Conservation (phyloP, 2,329 filamentous ascomycete species). For the Epichloe aotearoae region DNA sequence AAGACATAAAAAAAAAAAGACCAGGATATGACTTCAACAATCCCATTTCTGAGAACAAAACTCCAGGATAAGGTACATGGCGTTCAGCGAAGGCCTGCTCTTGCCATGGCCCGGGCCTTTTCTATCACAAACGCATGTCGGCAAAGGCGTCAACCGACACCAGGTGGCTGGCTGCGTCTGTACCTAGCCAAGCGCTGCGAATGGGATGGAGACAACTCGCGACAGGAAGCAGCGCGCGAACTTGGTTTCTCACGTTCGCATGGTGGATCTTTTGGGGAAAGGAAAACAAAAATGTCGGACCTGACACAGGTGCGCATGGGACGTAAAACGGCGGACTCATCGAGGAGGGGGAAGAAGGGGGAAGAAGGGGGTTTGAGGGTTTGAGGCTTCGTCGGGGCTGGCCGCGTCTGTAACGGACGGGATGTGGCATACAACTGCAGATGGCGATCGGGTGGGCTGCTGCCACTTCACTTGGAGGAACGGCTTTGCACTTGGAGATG, state of each 20-base stretch:
- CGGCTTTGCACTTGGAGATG: too few species aligned
- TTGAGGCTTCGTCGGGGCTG: neutral
- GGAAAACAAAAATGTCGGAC: neutral
- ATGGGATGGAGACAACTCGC: too few species aligned
- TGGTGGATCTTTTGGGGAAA: neutral
- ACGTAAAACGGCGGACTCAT: neutral
- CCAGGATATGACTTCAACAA: neutral
- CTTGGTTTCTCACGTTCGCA: too few species aligned
- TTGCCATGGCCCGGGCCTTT: neutral
- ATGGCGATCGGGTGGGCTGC: too few species aligned
- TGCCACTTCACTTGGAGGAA: too few species aligned
- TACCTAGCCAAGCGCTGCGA: neutral
- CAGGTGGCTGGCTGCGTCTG: neutral
- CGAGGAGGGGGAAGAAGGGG: neutral
- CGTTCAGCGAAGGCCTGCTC: too few species aligned
- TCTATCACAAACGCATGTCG: neutral
- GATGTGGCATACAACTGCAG: too few species aligned
- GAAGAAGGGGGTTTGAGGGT: neutral
- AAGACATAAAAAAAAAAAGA: neutral
- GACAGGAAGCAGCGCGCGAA: too few species aligned
- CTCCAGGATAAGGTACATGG: too few species aligned
- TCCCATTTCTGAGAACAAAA: too few species aligned
- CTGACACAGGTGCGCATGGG: neutral
- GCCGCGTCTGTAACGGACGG: too few species aligned
- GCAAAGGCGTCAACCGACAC: neutral